Evolutionary conservation across 345 rosid species (phyloP).

Genomic region (Euphorbia pulcherrima): DNA sequence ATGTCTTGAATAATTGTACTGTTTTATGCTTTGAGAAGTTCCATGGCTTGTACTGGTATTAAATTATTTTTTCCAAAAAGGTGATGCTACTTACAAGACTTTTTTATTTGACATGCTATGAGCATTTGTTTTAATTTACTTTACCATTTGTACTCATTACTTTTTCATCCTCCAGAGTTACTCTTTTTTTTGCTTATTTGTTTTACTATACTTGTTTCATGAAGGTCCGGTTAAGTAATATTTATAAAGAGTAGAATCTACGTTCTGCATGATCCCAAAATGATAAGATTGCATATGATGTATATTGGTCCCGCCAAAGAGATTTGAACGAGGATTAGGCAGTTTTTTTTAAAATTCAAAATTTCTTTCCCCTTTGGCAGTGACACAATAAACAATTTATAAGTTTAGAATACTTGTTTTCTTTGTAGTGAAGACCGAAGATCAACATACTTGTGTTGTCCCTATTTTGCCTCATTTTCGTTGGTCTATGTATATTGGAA

Average conservation of each 20-base stretch:
- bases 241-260: background rate
- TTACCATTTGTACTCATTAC: background rate
- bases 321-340: background rate
- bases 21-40: background rate
- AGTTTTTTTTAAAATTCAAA: background rate
- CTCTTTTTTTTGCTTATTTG: background rate
- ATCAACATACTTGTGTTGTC: background rate
- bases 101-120: background rate
- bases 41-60: background rate
- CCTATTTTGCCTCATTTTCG: background rate
- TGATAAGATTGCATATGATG: background rate
- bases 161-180: background rate
- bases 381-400: background rate
- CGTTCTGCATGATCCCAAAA: background rate
- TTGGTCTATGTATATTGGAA: background rate
- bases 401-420: background rate
- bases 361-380: background rate
- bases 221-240: background rate
- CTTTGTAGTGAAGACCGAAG: background rate
- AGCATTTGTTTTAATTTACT: background rate
- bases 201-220: background rate
- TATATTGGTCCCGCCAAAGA: too few species aligned
- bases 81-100: background rate
- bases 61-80: background rate
- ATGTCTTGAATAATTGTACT: background rate